phyloP scores from a whole-genome alignment of 495 filamentous ascomycete species.

The Margaritispora aquatica region DNA sequence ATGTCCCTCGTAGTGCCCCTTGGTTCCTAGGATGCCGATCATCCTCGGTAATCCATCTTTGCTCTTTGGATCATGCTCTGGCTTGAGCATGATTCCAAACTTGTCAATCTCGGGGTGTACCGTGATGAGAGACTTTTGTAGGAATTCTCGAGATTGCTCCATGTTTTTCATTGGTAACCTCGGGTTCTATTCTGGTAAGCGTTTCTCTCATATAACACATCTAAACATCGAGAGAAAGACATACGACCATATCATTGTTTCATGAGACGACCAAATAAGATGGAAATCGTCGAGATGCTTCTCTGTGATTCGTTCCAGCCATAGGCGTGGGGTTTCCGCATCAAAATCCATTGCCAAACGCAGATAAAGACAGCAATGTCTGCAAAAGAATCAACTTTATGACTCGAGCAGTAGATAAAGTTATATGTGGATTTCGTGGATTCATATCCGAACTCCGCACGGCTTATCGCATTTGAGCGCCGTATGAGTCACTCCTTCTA shows the following conservation, averaged over 20 bases:
- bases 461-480: too few relatives aligned
- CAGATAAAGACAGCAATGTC: background rate
- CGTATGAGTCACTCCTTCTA: too few relatives aligned
- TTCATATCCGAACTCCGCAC: background rate
- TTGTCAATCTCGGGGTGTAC: slow-evolving; percentile 4
- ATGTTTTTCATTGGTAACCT: background rate
- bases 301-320: background rate
- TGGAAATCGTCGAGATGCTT: slow-evolving; percentile 6
- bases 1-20: background rate
- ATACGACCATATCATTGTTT: background rate
- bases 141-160: background rate
- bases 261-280: background rate
- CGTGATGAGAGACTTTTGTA: background rate
- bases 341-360: background rate
- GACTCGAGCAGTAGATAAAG: background rate
- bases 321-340: background rate
- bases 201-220: background rate
- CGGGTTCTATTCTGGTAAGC: background rate
- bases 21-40: slow-evolving; percentile 3
- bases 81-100: background rate
- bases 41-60: background rate
- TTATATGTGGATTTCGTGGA: background rate
- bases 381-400: background rate
- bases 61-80: background rate
- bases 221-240: background rate